Conservation (phyloP, 75 land plant species). For the Selaginella tamariscina region DNA sequence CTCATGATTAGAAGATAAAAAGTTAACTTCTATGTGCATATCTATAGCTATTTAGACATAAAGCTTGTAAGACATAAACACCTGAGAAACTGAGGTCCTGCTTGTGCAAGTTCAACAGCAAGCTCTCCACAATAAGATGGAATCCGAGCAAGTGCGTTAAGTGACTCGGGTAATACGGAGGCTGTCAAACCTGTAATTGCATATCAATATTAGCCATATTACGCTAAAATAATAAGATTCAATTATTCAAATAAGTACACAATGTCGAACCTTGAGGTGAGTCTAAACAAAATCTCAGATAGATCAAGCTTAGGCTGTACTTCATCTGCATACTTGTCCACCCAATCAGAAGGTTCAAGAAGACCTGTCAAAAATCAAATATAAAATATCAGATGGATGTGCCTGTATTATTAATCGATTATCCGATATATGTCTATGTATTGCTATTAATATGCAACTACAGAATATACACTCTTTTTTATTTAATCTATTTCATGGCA, state of each 20-base stretch:
- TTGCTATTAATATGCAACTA: too few relatives aligned
- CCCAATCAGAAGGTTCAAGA: slow-evolving; percentile 96
- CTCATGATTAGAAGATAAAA: background rate
- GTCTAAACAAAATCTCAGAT: slow-evolving; percentile 73
- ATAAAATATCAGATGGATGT: too few relatives aligned
- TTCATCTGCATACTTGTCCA: slow-evolving; percentile 87
- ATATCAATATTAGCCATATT: background rate
- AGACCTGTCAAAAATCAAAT: slow-evolving; percentile 89
- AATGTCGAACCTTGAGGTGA: slow-evolving; percentile 69
- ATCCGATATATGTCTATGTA: too few relatives aligned
- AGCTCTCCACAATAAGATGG: slow-evolving; percentile 92
- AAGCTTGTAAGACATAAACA: slow-evolving; percentile 14
- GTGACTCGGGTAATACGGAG: slow-evolving; percentile 85
- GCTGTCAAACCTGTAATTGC: slow-evolving; percentile 71
- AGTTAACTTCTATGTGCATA: too few relatives aligned
- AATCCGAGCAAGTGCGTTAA: slow-evolving; percentile 73
- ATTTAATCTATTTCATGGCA: too few relatives aligned
- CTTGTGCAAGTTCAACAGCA: slow-evolving; percentile 90
- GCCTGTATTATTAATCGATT: too few relatives aligned
- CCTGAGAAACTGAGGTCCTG: slow-evolving; percentile 99
- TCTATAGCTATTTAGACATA: too few relatives aligned
- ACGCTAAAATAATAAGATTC: slow-evolving; percentile 4
- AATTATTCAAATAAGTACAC: slow-evolving; percentile 9
- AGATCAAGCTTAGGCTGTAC: slow-evolving; percentile 95
- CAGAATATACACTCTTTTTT: too few relatives aligned